Conservation (phyloP, 2,329 filamentous ascomycete species). For the Fusarium solani-melongenae region DNA sequence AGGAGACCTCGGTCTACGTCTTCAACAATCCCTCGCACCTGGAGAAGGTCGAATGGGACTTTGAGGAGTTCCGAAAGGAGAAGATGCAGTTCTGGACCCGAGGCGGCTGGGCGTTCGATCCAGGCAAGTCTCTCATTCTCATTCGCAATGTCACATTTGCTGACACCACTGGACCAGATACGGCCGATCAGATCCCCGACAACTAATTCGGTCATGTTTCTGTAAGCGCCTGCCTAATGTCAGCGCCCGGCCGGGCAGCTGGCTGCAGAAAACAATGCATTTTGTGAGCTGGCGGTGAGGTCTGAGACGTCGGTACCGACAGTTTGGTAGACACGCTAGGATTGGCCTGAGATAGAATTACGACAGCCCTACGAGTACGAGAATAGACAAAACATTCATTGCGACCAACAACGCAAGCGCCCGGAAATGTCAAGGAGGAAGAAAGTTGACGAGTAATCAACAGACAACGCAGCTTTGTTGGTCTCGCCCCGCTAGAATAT, state of each 20-base stretch:
- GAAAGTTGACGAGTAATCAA: background rate
- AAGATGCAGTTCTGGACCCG: conserved; percentile 71
- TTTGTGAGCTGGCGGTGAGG: conserved; percentile 30
- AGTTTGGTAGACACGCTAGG: conserved; percentile 1
- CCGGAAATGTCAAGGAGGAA: background rate
- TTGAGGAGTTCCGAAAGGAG: conserved; percentile 81
- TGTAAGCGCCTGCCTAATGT: conserved; percentile 30
- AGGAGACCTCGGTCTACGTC: conserved; percentile 73
- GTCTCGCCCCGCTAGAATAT: background rate
- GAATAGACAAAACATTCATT: conserved; percentile 27
- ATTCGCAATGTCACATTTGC: background rate
- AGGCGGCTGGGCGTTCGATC: conserved; percentile 57
- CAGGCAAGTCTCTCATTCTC: conserved; percentile 45
- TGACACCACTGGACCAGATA: conserved; percentile 34
- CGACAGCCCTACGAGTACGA: conserved; percentile 16
- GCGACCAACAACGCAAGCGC: conserved; percentile 15
- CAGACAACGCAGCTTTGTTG: background rate
- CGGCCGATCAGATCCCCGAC: conserved; percentile 30
- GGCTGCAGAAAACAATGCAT: conserved; percentile 11
- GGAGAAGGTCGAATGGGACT: conserved; percentile 87
- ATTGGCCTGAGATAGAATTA: conserved; percentile 7
- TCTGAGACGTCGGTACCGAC: conserved; percentile 9
- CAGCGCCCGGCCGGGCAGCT: conserved; percentile 14
- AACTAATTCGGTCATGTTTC: conserved; percentile 16
- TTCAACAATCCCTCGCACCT: conserved; percentile 64